phyloP scores from a whole-genome alignment of 306 rosid genomes.

The Citrullus mucosospermus region DNA sequence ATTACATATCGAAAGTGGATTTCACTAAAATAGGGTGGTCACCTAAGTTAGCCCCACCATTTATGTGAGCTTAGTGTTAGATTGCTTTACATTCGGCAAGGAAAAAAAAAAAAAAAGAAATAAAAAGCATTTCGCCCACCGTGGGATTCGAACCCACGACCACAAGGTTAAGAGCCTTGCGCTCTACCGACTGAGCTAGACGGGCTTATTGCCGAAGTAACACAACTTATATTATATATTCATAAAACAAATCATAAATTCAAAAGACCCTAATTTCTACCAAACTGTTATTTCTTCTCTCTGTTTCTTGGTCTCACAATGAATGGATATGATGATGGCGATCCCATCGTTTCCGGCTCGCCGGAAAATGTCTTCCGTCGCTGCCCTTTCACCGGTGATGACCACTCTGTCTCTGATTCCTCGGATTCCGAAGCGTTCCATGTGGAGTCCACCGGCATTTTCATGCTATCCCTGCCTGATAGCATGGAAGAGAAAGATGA shows the following conservation, averaged over 20 bases:
- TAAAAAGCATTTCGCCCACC: neutral
- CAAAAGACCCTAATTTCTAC: neutral
- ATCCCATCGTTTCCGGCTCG: neutral
- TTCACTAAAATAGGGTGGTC: too few species aligned
- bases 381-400: neutral
- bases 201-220: neutral
- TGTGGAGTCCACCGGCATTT: neutral
- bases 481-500: slow-evolving; percentile 3
- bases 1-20: too few species aligned
- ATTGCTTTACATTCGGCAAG: too few species aligned
- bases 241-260: too few species aligned
- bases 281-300: too few species aligned
- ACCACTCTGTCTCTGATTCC: neutral
- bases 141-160: neutral
- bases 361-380: neutral
- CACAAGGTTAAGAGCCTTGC: neutral
- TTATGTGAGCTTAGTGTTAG: too few species aligned
- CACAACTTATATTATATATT: too few species aligned
- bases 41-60: too few species aligned
- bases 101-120: too few species aligned
- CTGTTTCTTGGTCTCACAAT: neutral
- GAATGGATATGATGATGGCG: neutral
- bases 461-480: slow-evolving; percentile 7
- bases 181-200: neutral
- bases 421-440: neutral